Percentiles rank a stretch among this genome's conserved stretches.
phyloP scores from a whole-genome alignment of 2,329 filamentous ascomycete genomes.

The Talaromyces pinophilus region DNA sequence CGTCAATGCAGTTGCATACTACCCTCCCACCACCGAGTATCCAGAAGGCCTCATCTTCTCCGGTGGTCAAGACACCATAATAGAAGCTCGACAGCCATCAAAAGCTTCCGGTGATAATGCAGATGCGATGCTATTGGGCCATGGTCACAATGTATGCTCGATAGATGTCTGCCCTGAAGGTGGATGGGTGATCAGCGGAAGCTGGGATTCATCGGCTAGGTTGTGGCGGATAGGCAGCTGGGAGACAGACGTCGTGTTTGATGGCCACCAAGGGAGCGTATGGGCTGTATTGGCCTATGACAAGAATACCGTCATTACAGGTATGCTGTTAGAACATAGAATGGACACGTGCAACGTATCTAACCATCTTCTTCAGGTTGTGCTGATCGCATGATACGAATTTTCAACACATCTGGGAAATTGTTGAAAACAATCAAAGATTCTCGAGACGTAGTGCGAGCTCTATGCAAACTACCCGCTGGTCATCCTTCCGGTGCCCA shows the following conservation, averaged over 20 bases:
- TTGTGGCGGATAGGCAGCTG: conserved; percentile 85
- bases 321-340: conserved; percentile 35
- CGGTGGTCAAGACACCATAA: conserved; percentile 86
- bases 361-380: conserved; percentile 56
- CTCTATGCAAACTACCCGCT: conserved; percentile 76
- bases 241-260: conserved; percentile 71
- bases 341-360: not conserved
- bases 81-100: conserved; percentile 78
- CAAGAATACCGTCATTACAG: conserved; percentile 75
- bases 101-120: conserved; percentile 71
- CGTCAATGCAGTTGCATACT: conserved; percentile 80
- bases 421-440: conserved; percentile 66
- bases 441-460: conserved; percentile 80
- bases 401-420: conserved; percentile 69
- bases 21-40: conserved; percentile 66
- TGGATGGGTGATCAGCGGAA: conserved; percentile 79
- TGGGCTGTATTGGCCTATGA: conserved; percentile 91
- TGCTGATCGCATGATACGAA: conserved; percentile 83
- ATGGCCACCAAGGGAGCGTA: conserved; percentile 77
- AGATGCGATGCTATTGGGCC: conserved; percentile 81
- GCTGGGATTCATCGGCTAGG: conserved; percentile 87
- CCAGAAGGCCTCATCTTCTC: conserved; percentile 82
- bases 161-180: conserved; percentile 75
- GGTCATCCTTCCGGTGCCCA: conserved; percentile 79
- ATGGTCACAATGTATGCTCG: conserved; percentile 83